A percentile compares a stretch with the other conserved stretches of the same genome.
These are phyloP conservation scores for Phytophthora lateralis DNA, from an alignment of 352 stramenopile species.

Conservation along the genomic window DNA sequence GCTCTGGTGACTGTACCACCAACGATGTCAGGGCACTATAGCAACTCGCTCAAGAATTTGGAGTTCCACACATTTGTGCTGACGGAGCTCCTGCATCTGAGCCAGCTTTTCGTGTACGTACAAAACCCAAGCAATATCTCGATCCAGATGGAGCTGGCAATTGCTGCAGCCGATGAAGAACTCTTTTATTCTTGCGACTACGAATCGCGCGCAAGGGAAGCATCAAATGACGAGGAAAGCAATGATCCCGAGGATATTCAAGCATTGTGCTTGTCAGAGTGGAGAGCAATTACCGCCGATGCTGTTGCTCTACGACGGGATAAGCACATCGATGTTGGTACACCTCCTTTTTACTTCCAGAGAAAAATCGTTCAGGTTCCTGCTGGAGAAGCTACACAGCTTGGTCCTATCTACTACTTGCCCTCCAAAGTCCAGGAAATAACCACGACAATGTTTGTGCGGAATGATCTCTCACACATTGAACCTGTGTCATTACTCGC, in stretches of 20 bases:
- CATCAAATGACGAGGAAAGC: not conserved
- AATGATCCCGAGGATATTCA: slow-evolving; percentile 21
- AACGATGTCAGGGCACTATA: not conserved
- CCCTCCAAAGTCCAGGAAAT: slow-evolving; percentile 44
- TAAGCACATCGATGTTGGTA: slow-evolving; percentile 10
- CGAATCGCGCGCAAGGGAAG: not conserved
- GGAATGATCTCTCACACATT: slow-evolving; percentile 72
- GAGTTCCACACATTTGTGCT: slow-evolving; percentile 35
- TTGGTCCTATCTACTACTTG: slow-evolving; percentile 73
- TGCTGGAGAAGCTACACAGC: slow-evolving; percentile 24
- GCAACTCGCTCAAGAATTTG: slow-evolving; percentile 6
- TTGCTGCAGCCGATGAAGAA: slow-evolving; percentile 35
- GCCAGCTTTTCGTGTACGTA: slow-evolving; percentile 37
- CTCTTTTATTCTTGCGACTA: slow-evolving; percentile 58
- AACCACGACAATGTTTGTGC: slow-evolving; percentile 47
- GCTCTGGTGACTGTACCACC: slow-evolving; percentile 30
- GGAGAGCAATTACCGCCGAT: slow-evolving; percentile 30
- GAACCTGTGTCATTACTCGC: slow-evolving; percentile 48
- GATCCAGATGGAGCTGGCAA: slow-evolving; percentile 55
- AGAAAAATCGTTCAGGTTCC: slow-evolving; percentile 33
- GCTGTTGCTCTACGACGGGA: slow-evolving; percentile 6
- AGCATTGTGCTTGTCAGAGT: slow-evolving; percentile 44
- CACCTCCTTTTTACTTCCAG: slow-evolving; percentile 47
- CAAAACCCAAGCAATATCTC: slow-evolving; percentile 56
- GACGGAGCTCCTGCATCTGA: slow-evolving; percentile 44